phyloP scores from a whole-genome alignment of 352 stramenopile species.

The Phytophthora pseudosyringae region DNA sequence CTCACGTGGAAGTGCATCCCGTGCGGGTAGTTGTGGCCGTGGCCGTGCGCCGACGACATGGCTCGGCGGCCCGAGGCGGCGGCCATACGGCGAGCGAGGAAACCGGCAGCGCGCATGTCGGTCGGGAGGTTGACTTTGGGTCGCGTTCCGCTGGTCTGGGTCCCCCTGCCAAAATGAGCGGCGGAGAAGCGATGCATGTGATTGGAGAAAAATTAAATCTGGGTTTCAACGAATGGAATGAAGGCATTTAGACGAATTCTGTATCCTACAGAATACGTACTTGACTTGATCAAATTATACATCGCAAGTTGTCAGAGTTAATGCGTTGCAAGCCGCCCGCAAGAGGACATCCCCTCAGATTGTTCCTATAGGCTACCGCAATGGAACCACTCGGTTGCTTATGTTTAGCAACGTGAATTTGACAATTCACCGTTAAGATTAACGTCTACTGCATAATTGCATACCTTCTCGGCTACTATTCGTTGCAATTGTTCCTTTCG shows the following conservation, averaged over 20 bases:
- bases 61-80: slow-evolving; percentile 48
- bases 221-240: slow-evolving; percentile 16
- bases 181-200: slow-evolving; percentile 9
- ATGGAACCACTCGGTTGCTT: no score
- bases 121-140: neutral
- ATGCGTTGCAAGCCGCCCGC: no score
- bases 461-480: no score
- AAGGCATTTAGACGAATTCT: neutral
- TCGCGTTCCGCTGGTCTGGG: slow-evolving; percentile 28
- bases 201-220: slow-evolving; percentile 23
- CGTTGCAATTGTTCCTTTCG: no score
- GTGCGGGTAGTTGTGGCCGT: slow-evolving; percentile 75
- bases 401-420: no score
- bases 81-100: slow-evolving; percentile 61
- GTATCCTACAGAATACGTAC: no score
- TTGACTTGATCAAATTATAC: no score
- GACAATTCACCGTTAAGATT: no score
- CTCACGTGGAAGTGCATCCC: slow-evolving; percentile 92
- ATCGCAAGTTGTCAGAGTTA: no score
- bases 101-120: slow-evolving; percentile 49
- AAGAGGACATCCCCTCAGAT: no score
- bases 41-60: slow-evolving; percentile 64
- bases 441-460: no score
- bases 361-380: no score
- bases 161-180: slow-evolving; percentile 30